Evolutionary conservation across 192 early-diverging fungal species (phyloP).

Genomic region (Obelidium mucronatum): DNA sequence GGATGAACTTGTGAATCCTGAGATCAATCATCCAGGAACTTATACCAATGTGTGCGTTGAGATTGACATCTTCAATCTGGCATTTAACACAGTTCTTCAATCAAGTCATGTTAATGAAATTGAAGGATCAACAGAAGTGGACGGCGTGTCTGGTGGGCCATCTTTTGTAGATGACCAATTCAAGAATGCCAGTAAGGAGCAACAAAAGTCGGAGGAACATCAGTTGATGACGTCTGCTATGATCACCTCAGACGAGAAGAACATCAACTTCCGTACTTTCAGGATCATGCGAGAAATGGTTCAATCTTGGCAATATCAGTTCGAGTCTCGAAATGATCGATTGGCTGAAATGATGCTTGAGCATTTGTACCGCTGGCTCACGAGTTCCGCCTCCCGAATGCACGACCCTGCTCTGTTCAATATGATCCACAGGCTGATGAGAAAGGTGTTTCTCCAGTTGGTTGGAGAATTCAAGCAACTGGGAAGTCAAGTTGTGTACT

Average conservation of each 20-base stretch:
- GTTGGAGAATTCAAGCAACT: constrained; percentile 80
- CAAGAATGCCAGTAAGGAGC: constrained; percentile 19
- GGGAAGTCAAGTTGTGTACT: constrained; percentile 80
- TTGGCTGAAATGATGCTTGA: constrained; percentile 69
- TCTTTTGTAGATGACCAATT: constrained; percentile 71
- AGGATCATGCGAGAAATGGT: constrained; percentile 79
- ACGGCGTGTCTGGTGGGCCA: constrained; percentile 3
- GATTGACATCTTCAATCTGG: constrained; percentile 79
- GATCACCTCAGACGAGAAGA: constrained; percentile 48
- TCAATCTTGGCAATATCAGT: constrained; percentile 79
- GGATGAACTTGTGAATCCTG: constrained; percentile 68
- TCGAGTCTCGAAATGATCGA: constrained; percentile 64
- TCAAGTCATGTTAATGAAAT: constrained; percentile 79
- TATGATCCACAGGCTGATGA: constrained; percentile 88
- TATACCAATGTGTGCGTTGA: constrained; percentile 87
- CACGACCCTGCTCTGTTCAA: constrained; percentile 85
- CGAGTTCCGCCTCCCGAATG: constrained; percentile 67
- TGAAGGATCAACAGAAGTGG: constrained; percentile 60
- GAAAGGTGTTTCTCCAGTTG: constrained; percentile 85
- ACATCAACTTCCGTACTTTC: constrained; percentile 65
- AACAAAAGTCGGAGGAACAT: constrained; percentile 24
- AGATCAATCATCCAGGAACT: constrained; percentile 78
- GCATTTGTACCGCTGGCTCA: constrained; percentile 91
- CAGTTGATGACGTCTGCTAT: constrained; percentile 34
- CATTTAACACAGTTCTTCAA: constrained; percentile 84